Percentiles rank a stretch among this genome's conserved stretches.
phyloP scores from a whole-genome alignment of 2,329 filamentous ascomycete species.

The Septoria petroselini region DNA sequence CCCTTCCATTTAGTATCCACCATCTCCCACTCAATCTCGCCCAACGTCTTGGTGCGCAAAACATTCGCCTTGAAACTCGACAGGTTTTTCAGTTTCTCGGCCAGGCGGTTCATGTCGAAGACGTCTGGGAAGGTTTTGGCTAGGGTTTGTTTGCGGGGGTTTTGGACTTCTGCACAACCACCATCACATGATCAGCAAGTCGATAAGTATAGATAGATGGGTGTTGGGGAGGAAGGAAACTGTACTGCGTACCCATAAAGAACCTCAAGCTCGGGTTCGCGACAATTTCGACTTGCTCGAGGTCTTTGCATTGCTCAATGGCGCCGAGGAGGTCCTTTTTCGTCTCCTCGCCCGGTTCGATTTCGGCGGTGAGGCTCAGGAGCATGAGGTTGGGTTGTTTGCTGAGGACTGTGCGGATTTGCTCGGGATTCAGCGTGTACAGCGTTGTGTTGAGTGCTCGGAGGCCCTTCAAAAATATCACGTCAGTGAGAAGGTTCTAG shows the following conservation, averaged over 20 bases:
- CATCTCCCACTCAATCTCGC: slow-evolving; percentile 37
- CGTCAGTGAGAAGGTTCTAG: too few species aligned
- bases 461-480: slow-evolving; percentile 30
- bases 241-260: slow-evolving; percentile 37
- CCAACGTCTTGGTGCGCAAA: slow-evolving; percentile 37
- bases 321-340: slow-evolving; percentile 38
- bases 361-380: slow-evolving; percentile 39
- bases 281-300: slow-evolving; percentile 44
- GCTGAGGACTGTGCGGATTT: slow-evolving; percentile 39
- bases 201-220: background rate
- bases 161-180: slow-evolving; percentile 15
- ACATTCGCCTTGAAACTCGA: slow-evolving; percentile 40
- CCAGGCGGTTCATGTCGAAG: slow-evolving; percentile 38
- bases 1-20: slow-evolving; percentile 36
- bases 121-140: slow-evolving; percentile 36
- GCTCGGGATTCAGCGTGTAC: slow-evolving; percentile 40
- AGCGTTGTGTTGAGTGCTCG: slow-evolving; percentile 43
- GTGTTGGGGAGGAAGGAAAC: too few species aligned
- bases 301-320: slow-evolving; percentile 32
- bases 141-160: slow-evolving; percentile 12
- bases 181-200: slow-evolving; percentile 11
- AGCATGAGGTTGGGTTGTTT: slow-evolving; percentile 41
- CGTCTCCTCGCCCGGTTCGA: slow-evolving; percentile 38
- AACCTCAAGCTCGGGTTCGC: slow-evolving; percentile 40
- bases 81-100: slow-evolving; percentile 38